phyloP scores from a whole-genome alignment of 176 grass and related monocot genomes.

The Carex kokanica region DNA sequence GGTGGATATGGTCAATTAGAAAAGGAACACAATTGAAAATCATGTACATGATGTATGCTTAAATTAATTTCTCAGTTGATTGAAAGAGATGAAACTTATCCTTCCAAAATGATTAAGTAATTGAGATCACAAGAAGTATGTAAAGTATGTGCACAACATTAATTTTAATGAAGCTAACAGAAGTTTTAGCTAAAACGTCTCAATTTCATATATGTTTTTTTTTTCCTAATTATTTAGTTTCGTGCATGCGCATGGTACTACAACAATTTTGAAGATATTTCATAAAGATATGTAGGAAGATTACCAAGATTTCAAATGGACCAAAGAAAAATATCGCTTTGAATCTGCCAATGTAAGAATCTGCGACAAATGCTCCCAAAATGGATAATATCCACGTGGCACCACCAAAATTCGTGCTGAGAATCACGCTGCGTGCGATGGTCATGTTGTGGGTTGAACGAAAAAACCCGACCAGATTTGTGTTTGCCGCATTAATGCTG shows the following conservation, averaged over 20 bases:
- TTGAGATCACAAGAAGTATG: not conserved
- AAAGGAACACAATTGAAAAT: not conserved
- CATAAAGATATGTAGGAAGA: not conserved
- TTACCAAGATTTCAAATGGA: conserved; percentile 26
- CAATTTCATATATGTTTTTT: not conserved
- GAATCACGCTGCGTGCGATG: conserved; percentile 10
- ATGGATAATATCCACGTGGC: conserved; percentile 12
- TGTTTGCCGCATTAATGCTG: conserved; percentile 26
- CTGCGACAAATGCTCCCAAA: conserved; percentile 18
- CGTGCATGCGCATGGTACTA: not conserved
- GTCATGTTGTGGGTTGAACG: conserved; percentile 21
- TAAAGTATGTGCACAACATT: not conserved
- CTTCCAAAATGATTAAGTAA: not conserved
- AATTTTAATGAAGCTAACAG: not conserved
- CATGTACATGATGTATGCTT: not conserved
- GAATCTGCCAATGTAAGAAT: conserved; percentile 15
- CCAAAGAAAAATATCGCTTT: conserved; percentile 19
- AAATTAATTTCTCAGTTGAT: not conserved
- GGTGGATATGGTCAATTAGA: not conserved
- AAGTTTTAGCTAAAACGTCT: not conserved
- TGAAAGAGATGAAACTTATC: not conserved
- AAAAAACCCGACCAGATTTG: conserved; percentile 18
- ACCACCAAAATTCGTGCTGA: conserved; percentile 20
- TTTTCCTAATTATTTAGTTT: not conserved
- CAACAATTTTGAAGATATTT: not conserved